Evolutionary conservation across 1,284 basidiomycete species (phyloP), one percentile per base, ranked within the genome.

Genomic region (Fomitopsis palustris): DNA sequence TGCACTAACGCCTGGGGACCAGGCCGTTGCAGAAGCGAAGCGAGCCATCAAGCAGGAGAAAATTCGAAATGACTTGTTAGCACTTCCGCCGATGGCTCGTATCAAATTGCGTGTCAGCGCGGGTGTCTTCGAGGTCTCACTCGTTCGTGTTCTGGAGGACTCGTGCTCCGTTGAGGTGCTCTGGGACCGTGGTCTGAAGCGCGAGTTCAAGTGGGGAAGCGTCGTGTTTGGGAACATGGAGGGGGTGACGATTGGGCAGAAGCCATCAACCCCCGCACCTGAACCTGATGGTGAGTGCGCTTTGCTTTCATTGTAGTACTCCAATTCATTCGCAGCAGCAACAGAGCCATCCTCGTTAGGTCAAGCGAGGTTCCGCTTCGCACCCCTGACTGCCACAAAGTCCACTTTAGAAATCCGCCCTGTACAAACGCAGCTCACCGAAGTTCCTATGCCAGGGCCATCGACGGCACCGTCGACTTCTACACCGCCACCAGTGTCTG

Each of bases 41-140:
- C 89, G 85, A 67, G 83, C 83, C 3, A 80, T 75, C 57, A 92
- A 86, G 70, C 84, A 83, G 69, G 86, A 85, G 67, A 87, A 78
- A 71, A 85, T 84, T 42, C 81, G 83, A 41, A 80, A 80, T 33
- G 85, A 87, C 35, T 77, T 95, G 9, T 69, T 92, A 41, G 82
- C 85, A 0, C 77, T 96, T 25, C 81, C 85, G 4, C 74, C 77
- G 0, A 87, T 90, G 75, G 77, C 87, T 21, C 81, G 86, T 17
- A 87, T 96, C 78, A 92, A 93, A 74, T 81, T 96, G 64, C 88
- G 90, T 54, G 84, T 87, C 47, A 86, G 81, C 64, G 81, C 89
- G 12, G 92, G 91, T 4, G 85, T 88, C 14, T 93, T 90, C 67
- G 91, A 94, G 70, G 91, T 93, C 3, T 86, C 85, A 9, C 76